Percentiles rank a stretch among this genome's conserved stretches.
Conservation (phyloP, 257 asterid species). For the Euphrasia confusa region DNA sequence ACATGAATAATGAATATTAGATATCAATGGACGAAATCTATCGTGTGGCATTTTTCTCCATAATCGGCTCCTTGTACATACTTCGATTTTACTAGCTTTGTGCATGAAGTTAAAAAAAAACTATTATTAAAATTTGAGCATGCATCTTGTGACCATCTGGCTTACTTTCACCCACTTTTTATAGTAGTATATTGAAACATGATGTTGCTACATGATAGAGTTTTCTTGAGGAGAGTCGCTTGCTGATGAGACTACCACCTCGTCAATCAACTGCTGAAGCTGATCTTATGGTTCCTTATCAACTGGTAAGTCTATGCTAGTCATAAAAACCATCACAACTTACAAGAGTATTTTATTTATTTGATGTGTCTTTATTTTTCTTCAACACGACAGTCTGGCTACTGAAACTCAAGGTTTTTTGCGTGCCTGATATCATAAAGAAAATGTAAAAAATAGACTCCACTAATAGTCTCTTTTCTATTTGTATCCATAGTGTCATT, state of each 20-base stretch:
- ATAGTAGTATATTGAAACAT: conserved; percentile 23
- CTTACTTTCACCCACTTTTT: conserved; percentile 15
- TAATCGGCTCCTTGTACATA: conserved; percentile 14
- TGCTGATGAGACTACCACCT: conserved; percentile 94
- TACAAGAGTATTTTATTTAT: conserved; percentile 16
- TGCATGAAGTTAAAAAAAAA: conserved; percentile 6
- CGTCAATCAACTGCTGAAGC: conserved; percentile 99
- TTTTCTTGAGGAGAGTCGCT: conserved; percentile 97
- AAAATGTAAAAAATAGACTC: background rate
- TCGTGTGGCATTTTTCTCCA: conserved; percentile 14
- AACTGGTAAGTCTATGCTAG: conserved; percentile 51
- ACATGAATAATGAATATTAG: conserved; percentile 3
- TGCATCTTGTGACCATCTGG: conserved; percentile 10
- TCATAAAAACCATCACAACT: conserved; percentile 8
- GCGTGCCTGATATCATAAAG: conserved; percentile 10
- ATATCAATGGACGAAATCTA: conserved; percentile 13
- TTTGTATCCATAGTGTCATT: background rate
- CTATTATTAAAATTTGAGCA: background rate
- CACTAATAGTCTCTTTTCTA: background rate
- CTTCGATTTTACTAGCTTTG: conserved; percentile 14
- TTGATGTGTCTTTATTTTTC: conserved; percentile 11
- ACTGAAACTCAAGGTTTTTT: conserved; percentile 17
- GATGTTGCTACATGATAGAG: conserved; percentile 49
- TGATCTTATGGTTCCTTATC: conserved; percentile 97
- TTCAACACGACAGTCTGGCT: conserved; percentile 8